Base-by-base conservation (phyloP, 495 filamentous ascomycete genomes). In the Cenococcum geophilum region DNA sequence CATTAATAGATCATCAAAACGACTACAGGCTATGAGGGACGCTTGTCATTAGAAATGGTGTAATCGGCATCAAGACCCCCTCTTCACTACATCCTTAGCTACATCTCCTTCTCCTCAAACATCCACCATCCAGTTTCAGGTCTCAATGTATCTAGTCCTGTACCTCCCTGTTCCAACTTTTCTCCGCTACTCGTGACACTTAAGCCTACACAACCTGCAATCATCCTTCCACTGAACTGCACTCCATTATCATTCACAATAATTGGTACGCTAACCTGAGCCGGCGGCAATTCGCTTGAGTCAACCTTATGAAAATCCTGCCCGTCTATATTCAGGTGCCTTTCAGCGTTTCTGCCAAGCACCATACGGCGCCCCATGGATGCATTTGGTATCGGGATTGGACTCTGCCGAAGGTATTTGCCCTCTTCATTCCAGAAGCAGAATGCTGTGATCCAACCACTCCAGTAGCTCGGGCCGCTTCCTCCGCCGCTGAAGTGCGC, bases 41-140 rank as follows among this genome's bases (percentile, higher is more conserved):
- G n/a, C n/a, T n/a, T n/a, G n/a, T n/a, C n/a, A n/a, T n/a, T n/a
- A n/a, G n/a, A n/a, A n/a, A n/a, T n/a, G n/a, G n/a, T n/a, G n/a
- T n/a, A n/a, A n/a, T n/a, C n/a, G n/a, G n/a, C n/a, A n/a, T n/a
- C n/a, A n/a, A n/a, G n/a, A n/a, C n/a, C n/a, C n/a, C n/a, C n/a
- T n/a, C n/a, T n/a, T n/a, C n/a, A n/a, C n/a, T n/a, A n/a, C n/a
- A n/a, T n/a, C n/a, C n/a, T n/a, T n/a, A n/a, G n/a, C n/a, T n/a
- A n/a, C n/a, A n/a, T n/a, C n/a, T n/a, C n/a, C 27, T 6, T 32
- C 27, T 32, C 40, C 56, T 70, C 68, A 54, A 59, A 75, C 60
- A 75, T 71, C 68, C 70, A 76, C 76, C 74, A 78, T 18, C 71
- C 76, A 16, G 53, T 69, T 53, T 61, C 60, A 14, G 70, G 67